phyloP scores from a whole-genome alignment of 2,329 filamentous ascomycete genomes.

The Aspergillus ruber region DNA sequence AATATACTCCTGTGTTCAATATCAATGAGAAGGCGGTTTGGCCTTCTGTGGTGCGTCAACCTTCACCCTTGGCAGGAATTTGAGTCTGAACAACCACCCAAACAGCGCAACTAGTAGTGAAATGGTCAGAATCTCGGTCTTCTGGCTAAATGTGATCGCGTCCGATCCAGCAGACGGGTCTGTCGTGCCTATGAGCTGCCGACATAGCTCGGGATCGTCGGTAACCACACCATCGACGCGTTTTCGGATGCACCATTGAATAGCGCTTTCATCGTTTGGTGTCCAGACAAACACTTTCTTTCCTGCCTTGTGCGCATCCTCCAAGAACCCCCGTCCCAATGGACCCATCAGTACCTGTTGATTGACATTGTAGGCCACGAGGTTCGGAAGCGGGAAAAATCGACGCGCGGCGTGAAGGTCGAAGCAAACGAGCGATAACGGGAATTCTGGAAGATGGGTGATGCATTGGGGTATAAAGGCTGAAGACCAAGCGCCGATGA shows the following conservation, averaged over 20 bases:
- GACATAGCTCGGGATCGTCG: conserved; percentile 59
- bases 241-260: conserved; percentile 70
- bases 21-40: not conserved
- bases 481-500: conserved; percentile 76
- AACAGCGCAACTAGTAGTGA: not conserved
- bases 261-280: conserved; percentile 69
- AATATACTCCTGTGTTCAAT: not conserved
- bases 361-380: conserved; percentile 69
- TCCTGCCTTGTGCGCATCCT: conserved; percentile 49
- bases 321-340: conserved; percentile 60
- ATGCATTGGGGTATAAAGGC: conserved; percentile 62
- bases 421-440: conserved; percentile 37
- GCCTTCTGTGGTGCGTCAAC: not conserved
- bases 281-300: conserved; percentile 75
- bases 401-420: conserved; percentile 56
- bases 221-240: conserved; percentile 75
- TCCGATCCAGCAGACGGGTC: not conserved
- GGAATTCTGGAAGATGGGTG: conserved; percentile 42
- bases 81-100: not conserved
- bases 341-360: conserved; percentile 63
- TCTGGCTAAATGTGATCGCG: not conserved
- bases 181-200: not conserved
- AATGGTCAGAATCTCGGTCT: not conserved
- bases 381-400: conserved; percentile 57
- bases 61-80: not conserved